A percentile compares a stretch with the other conserved stretches of the same genome.
phyloP scores from a whole-genome alignment of 2,329 filamentous ascomycete genomes.

The Alternaria burnsii region DNA sequence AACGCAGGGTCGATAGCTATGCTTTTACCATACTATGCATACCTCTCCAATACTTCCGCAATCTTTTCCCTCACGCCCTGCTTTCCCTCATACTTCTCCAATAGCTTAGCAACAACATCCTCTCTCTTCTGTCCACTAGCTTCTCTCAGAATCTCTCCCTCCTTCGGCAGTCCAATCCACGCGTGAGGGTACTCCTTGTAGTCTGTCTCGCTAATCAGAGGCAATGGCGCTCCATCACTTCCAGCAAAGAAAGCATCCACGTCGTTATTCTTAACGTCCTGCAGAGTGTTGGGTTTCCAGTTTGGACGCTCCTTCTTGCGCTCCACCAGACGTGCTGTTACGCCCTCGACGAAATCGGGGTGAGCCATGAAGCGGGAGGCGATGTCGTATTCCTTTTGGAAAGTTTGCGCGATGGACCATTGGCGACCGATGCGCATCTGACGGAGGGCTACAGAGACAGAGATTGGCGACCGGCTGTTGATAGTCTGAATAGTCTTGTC shows the following conservation, averaged over 20 bases:
- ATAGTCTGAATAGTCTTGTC: slow-evolving; percentile 78
- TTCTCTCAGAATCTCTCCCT: slow-evolving; percentile 66
- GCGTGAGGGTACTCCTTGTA: slow-evolving; percentile 78
- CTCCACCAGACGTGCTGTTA: slow-evolving; percentile 79
- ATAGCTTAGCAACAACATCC: slow-evolving; percentile 51
- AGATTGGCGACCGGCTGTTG: slow-evolving; percentile 80
- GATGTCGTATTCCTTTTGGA: slow-evolving; percentile 85
- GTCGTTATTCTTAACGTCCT: slow-evolving; percentile 67
- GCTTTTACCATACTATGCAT: neutral
- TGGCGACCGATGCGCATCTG: slow-evolving; percentile 78
- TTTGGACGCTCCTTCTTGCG: slow-evolving; percentile 71
- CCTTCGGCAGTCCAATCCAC: slow-evolving; percentile 75
- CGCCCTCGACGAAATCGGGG: slow-evolving; percentile 90
- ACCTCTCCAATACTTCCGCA: slow-evolving; percentile 65
- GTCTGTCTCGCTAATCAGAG: slow-evolving; percentile 68
- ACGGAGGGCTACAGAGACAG: slow-evolving; percentile 81
- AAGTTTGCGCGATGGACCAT: slow-evolving; percentile 87
- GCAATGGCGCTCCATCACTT: slow-evolving; percentile 53
- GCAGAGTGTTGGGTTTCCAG: slow-evolving; percentile 79
- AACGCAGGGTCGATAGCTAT: no score
- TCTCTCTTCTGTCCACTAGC: slow-evolving; percentile 43
- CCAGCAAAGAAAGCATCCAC: slow-evolving; percentile 74
- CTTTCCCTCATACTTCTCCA: slow-evolving; percentile 55
- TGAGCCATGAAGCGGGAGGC: slow-evolving; percentile 88
- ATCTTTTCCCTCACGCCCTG: slow-evolving; percentile 66